Percentiles rank a stretch among this genome's conserved stretches.
Evolutionary conservation across 2,329 filamentous ascomycete species (phyloP).

Genomic region (Delphinella strobiligena): DNA sequence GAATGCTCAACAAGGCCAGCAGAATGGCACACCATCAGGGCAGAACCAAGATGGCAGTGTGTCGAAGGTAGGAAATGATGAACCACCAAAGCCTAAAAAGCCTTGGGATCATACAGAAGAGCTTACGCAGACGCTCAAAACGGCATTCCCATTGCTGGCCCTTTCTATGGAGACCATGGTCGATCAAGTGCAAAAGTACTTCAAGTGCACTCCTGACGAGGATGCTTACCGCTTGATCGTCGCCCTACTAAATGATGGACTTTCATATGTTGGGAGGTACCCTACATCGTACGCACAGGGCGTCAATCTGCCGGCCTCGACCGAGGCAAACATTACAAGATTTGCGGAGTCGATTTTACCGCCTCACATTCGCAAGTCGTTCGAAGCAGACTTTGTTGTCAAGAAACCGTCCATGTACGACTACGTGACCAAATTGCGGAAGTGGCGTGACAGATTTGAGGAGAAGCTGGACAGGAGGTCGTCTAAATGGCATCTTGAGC

Average conservation of each 20-base stretch:
- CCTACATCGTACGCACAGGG: constrained; percentile 80
- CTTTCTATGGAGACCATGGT: constrained; percentile 99
- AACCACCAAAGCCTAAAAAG: constrained; percentile 49
- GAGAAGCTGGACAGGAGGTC: constrained; percentile 85
- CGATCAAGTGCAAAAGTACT: constrained; percentile 96
- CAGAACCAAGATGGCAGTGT: constrained; percentile 13
- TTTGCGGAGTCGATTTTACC: constrained; percentile 96
- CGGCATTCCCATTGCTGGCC: constrained; percentile 87
- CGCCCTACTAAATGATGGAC: constrained; percentile 87
- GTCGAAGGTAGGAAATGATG: constrained; percentile 19
- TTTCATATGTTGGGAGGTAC: constrained; percentile 83
- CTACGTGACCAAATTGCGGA: constrained; percentile 92
- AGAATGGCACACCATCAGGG: constrained; percentile 7
- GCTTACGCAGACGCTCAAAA: constrained; percentile 90
- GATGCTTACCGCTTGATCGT: constrained; percentile 96
- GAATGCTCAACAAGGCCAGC: constrained; percentile 27
- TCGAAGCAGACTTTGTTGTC: constrained; percentile 92
- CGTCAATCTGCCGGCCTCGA: constrained; percentile 77
- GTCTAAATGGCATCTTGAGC: constrained; percentile 63
- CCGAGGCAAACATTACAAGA: constrained; percentile 89
- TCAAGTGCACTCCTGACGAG: constrained; percentile 97
- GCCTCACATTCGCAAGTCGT: constrained; percentile 86
- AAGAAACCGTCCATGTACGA: constrained; percentile 96
- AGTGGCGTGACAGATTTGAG: constrained; percentile 95
- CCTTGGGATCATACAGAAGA: constrained; percentile 97